Percentiles rank a stretch among this genome's conserved stretches.
These are phyloP conservation scores for Mycena capillaripes DNA, from an alignment of 768 basidiomycete species.

Conservation along the genomic window DNA sequence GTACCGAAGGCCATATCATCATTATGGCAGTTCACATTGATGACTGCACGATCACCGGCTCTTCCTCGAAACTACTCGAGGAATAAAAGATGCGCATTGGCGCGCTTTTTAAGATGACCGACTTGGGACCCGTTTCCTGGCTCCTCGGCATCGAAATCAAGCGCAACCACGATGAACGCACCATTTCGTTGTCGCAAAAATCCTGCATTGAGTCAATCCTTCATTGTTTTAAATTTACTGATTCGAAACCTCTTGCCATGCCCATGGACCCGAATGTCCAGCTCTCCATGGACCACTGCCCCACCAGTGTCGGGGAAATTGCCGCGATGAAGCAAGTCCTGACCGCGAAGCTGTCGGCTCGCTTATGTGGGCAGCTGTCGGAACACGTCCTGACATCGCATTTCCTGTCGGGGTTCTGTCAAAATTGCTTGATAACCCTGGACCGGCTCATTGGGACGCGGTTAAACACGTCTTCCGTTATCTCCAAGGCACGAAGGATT, in stretches of 20 bases:
- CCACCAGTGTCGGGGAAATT: background rate
- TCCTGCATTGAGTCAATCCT: slow-evolving; percentile 8
- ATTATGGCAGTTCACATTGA: too few species aligned
- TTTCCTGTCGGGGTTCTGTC: background rate
- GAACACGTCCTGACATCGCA: slow-evolving; percentile 16
- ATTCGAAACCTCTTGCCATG: slow-evolving; percentile 2
- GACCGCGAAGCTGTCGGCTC: slow-evolving; percentile 15
- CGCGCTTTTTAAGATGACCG: background rate
- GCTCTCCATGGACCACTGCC: background rate
- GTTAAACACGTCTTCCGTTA: slow-evolving; percentile 15
- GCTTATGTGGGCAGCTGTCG: slow-evolving; percentile 11
- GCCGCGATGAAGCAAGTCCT: background rate
- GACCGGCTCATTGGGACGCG: slow-evolving; percentile 21
- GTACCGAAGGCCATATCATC: too few species aligned
- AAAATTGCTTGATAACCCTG: slow-evolving; percentile 16
- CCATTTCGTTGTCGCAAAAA: slow-evolving; percentile 9
- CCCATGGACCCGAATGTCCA: slow-evolving; percentile 21
- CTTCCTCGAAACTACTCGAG: too few species aligned
- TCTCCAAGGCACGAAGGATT: slow-evolving; percentile 8
- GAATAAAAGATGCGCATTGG: too few species aligned
- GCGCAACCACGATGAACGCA: slow-evolving; percentile 1
- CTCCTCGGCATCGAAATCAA: slow-evolving; percentile 21
- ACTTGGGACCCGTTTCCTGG: background rate
- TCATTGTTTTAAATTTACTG: background rate
- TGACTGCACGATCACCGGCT: too few species aligned